A percentile compares a stretch with the other conserved stretches of the same genome.
phyloP scores from a whole-genome alignment of 1,139 yeast species.

The Hansenula lynferdii region DNA sequence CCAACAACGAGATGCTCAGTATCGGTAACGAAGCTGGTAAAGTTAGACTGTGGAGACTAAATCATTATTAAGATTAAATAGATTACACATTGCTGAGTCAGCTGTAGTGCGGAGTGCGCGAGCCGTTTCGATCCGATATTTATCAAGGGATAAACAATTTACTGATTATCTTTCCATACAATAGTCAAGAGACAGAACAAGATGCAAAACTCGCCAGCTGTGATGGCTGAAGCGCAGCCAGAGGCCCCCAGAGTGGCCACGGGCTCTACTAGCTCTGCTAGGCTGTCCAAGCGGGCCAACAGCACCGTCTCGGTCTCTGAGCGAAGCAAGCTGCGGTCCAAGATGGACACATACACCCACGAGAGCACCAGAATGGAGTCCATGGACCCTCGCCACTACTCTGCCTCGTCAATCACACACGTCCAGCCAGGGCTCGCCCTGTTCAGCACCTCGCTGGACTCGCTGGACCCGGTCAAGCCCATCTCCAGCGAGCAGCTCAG shows the following conservation, averaged over 20 bases:
- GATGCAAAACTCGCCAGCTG: too few species aligned
- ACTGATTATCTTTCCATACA: too few species aligned
- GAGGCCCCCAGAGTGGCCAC: too few species aligned
- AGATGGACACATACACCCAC: conserved; percentile 11
- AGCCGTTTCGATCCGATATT: too few species aligned
- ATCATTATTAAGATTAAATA: conserved; percentile 49
- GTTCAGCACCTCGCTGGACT: conserved; percentile 25
- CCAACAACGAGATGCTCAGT: conserved; percentile 77
- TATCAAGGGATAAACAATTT: too few species aligned
- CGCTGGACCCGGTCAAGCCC: conserved; percentile 23
- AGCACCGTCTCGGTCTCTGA: conserved; percentile 15
- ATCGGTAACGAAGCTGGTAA: conserved; percentile 90
- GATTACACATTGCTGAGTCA: too few species aligned
- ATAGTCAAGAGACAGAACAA: too few species aligned
- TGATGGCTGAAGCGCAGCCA: too few species aligned
- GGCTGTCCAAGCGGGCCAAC: conserved; percentile 18
- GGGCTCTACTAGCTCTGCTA: conserved; percentile 1
- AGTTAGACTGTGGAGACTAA: conserved; percentile 84
- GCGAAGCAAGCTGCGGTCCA: conserved; percentile 21
- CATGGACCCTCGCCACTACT: conserved; percentile 9
- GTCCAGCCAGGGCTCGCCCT: conserved; percentile 11
- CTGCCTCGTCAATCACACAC: conserved; percentile 14
- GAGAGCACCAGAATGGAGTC: too few species aligned
- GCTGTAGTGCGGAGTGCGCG: too few species aligned
- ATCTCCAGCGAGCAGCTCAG: conserved; percentile 30